Conservation (phyloP, 148 eudicot genomes). For the Cornus kousa region DNA sequence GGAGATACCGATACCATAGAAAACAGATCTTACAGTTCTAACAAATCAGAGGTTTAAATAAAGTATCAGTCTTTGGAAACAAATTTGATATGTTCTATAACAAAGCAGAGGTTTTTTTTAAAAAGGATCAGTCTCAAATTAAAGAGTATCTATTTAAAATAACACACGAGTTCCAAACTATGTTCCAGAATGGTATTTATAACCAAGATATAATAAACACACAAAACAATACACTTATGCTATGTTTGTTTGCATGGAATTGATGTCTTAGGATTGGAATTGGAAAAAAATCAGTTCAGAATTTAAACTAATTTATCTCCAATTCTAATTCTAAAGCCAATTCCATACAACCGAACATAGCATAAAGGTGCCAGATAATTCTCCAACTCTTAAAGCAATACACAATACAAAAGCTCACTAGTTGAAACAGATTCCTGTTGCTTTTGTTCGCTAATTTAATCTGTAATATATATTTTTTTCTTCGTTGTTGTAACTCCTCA, state of each 20-base stretch:
- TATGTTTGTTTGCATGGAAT: too few relatives aligned
- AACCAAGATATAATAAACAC: neutral
- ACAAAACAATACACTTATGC: neutral
- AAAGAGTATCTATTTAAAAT: neutral
- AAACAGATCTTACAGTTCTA: conserved; percentile 5
- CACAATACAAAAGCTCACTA: neutral
- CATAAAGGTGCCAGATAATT: neutral
- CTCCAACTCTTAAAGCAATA: neutral
- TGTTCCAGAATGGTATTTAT: neutral
- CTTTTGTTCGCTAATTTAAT: neutral
- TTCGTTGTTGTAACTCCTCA: neutral
- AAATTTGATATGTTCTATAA: neutral
- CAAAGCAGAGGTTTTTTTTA: neutral
- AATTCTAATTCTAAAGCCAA: too few relatives aligned
- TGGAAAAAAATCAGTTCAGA: too few relatives aligned
- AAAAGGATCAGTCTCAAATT: neutral
- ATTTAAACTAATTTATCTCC: too few relatives aligned
- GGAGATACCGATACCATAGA: neutral
- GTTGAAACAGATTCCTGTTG: neutral
- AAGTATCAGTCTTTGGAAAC: neutral
- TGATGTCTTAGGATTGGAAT: too few relatives aligned
- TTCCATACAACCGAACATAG: too few relatives aligned
- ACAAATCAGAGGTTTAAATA: neutral
- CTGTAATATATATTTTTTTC: neutral
- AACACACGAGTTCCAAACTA: too few relatives aligned